phyloP scores from a whole-genome alignment of 305 asterid species.

The Fraxinus sp. region DNA sequence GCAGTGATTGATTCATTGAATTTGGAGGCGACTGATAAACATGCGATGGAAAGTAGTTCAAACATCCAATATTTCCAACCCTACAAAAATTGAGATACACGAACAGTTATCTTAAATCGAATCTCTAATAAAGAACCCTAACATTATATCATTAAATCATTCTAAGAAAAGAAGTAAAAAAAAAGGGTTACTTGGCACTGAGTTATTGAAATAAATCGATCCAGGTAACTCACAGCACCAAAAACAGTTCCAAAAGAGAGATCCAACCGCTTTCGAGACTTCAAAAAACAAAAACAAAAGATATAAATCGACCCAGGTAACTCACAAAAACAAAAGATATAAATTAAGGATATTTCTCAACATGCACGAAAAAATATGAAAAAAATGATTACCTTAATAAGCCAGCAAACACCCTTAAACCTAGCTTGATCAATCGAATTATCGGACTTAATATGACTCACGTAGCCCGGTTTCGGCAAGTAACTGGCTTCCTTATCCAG shows the following conservation, averaged over 20 bases:
- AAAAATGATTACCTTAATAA: conserved; percentile 43
- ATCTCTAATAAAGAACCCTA: no score
- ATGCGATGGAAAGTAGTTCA: conserved; percentile 59
- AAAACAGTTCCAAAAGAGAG: conserved; percentile 51
- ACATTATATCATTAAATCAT: no score
- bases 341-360: not conserved
- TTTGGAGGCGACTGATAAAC: conserved; percentile 64
- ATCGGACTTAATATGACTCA: conserved; percentile 20
- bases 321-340: no score
- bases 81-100: conserved; percentile 19
- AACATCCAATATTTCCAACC: conserved; percentile 60
- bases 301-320: no score
- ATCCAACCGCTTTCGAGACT: conserved; percentile 55
- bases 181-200: conserved; percentile 39
- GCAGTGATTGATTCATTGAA: conserved; percentile 43
- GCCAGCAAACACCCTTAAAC: conserved; percentile 45
- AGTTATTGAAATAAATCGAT: conserved; percentile 52
- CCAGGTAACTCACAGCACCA: conserved; percentile 61
- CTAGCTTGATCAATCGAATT: conserved; percentile 35
- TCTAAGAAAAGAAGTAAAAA: not conserved
- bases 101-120: not conserved
- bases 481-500: conserved; percentile 40
- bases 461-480: conserved; percentile 41
- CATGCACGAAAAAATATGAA: no score
- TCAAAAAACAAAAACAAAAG: not conserved